Evolutionary conservation across 306 rosid species (phyloP).

Genomic region (Gleditsia sinensis): DNA sequence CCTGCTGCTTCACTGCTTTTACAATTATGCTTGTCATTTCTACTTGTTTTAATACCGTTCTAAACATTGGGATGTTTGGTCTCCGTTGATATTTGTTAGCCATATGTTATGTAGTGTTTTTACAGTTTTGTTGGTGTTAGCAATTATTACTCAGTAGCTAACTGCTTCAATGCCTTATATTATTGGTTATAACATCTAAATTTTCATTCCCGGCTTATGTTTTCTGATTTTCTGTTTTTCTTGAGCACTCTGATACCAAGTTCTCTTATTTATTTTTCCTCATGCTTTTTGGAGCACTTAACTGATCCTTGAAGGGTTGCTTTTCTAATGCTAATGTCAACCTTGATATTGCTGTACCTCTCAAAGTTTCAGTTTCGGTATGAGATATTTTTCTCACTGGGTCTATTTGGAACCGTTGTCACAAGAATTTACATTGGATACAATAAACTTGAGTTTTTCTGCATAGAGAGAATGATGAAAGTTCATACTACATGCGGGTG

Average conservation of each 20-base stretch:
- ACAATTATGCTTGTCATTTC: background rate
- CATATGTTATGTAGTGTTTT: background rate
- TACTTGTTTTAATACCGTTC: background rate
- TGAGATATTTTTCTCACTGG: background rate
- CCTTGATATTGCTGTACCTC: background rate
- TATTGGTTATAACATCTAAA: background rate
- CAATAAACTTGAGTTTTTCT: background rate
- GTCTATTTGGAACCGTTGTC: background rate
- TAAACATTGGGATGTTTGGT: background rate
- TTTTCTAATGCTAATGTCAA: background rate
- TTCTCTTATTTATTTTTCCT: too few relatives aligned
- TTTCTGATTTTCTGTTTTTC: too few relatives aligned
- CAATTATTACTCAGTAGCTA: slow-evolving; percentile 22
- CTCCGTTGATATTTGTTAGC: background rate
- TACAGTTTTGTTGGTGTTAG: background rate
- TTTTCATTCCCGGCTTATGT: too few relatives aligned
- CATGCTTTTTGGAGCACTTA: background rate
- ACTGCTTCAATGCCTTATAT: background rate
- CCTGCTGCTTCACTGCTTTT: background rate
- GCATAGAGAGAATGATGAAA: too few relatives aligned
- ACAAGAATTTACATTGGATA: background rate
- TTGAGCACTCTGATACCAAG: too few relatives aligned
- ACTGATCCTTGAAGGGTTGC: background rate
- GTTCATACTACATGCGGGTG: too few relatives aligned
- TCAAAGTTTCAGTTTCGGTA: background rate